Percentiles rank a stretch among this genome's conserved stretches.
These are phyloP conservation scores for Tanacetum coccineum DNA, from an alignment of 129 eudicot genomes.

Conservation along the genomic window DNA sequence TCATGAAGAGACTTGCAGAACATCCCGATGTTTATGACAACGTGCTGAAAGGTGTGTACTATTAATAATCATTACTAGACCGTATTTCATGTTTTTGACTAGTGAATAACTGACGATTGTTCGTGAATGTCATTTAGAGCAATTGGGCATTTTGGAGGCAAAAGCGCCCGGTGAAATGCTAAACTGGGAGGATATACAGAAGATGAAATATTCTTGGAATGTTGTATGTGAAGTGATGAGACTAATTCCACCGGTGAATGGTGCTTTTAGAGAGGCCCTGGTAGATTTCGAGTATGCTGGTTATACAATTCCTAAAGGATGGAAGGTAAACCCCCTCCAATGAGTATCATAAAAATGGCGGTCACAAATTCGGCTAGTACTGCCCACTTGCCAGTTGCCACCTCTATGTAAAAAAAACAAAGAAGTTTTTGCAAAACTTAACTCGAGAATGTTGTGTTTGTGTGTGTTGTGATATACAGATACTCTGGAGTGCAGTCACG, in stretches of 20 bases:
- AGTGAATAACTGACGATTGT: not conserved
- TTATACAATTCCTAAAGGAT: conserved; percentile 54
- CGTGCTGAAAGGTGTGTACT: conserved; percentile 37
- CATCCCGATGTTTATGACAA: conserved; percentile 44
- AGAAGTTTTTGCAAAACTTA: not conserved
- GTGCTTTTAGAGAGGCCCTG: conserved; percentile 17
- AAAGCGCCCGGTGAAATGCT: conserved; percentile 31
- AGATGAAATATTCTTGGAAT: conserved; percentile 61
- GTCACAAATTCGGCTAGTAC: not conserved
- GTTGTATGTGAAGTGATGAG: conserved; percentile 49
- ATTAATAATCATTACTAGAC: not conserved
- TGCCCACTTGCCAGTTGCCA: not conserved
- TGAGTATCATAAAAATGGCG: not conserved
- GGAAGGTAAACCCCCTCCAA: conserved; percentile 38
- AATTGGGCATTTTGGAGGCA: conserved; percentile 32
- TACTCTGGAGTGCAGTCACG: not conserved
- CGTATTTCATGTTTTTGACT: not conserved
- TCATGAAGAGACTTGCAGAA: conserved; percentile 44
- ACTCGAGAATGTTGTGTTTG: not conserved
- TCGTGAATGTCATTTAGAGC: conserved; percentile 29
- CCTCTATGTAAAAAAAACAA: not conserved
- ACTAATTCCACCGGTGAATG: conserved; percentile 36
- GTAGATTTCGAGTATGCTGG: conserved; percentile 24
- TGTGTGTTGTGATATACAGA: not conserved
- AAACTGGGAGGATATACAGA: conserved; percentile 49